Evolutionary conservation across 106 monocot species (phyloP).

Genomic region (Apostasia shenzhenica): DNA sequence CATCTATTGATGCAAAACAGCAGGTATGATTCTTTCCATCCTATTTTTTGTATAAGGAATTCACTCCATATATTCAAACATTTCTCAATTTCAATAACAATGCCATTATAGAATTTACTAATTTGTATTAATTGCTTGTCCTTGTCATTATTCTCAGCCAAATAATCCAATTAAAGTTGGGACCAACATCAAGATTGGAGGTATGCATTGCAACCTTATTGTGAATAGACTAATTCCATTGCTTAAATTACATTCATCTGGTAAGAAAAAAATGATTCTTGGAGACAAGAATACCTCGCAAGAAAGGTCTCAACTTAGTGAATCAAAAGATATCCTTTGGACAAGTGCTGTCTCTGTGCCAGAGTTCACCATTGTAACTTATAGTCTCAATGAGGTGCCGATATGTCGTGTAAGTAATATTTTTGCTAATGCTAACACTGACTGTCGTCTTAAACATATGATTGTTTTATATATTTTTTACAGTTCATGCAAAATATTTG

Average conservation of each 20-base stretch:
- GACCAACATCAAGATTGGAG: slow-evolving; percentile 77
- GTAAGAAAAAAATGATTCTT: slow-evolving; percentile 44
- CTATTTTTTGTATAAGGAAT: not conserved
- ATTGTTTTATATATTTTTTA: not conserved
- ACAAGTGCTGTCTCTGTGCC: slow-evolving; percentile 74
- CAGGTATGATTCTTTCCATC: slow-evolving; percentile 42
- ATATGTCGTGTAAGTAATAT: slow-evolving; percentile 64
- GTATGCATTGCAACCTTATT: slow-evolving; percentile 65
- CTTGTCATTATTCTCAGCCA: slow-evolving; percentile 31
- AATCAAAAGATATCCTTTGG: slow-evolving; percentile 57
- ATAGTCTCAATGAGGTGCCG: slow-evolving; percentile 41
- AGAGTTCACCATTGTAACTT: slow-evolving; percentile 67
- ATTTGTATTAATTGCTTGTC: slow-evolving; percentile 6
- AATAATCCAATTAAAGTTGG: slow-evolving; percentile 58
- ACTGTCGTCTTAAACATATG: not conserved
- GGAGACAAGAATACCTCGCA: slow-evolving; percentile 14
- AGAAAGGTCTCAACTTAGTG: slow-evolving; percentile 21
- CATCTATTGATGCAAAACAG: slow-evolving; percentile 69
- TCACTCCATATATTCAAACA: not conserved
- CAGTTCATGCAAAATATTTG: too few relatives aligned
- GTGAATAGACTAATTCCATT: slow-evolving; percentile 54
- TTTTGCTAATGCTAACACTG: not conserved
- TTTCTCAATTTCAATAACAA: not conserved
- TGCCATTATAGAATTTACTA: not conserved
- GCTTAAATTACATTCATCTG: slow-evolving; percentile 45